Percentiles rank a stretch among this genome's conserved stretches.
Conservation (phyloP, 345 rosid species). For the Geranium rotundifolium region DNA sequence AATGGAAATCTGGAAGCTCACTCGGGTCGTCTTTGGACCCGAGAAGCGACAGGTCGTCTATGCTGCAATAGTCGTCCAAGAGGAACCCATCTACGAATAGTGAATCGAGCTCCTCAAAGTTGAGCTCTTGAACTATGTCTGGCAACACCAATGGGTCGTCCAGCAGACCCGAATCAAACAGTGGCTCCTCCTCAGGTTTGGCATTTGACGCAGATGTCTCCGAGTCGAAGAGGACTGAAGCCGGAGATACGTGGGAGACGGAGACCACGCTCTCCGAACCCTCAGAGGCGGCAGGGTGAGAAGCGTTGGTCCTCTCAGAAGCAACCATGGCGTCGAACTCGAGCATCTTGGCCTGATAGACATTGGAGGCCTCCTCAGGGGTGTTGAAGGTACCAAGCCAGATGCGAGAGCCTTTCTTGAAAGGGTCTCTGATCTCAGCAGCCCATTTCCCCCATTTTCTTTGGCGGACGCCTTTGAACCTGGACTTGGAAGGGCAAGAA, state of each 20-base stretch:
- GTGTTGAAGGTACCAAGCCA: constrained; percentile 82
- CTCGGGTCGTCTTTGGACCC: constrained; percentile 41
- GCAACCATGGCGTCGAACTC: constrained; percentile 37
- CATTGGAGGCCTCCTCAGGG: constrained; percentile 68
- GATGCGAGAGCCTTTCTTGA: constrained; percentile 27
- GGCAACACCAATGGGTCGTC: constrained; percentile 25
- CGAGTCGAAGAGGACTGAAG: constrained; percentile 36
- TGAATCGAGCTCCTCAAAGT: constrained; percentile 34
- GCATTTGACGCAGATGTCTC: constrained; percentile 34
- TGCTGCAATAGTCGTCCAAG: constrained; percentile 38
- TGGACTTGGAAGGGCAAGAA: constrained; percentile 2
- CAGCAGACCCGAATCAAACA: constrained; percentile 36
- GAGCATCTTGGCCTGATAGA: constrained; percentile 48
- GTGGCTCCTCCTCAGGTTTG: constrained; percentile 23
- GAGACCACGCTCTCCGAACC: constrained; percentile 37
- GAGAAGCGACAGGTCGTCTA: constrained; percentile 39
- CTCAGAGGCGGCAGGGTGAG: constrained; percentile 18
- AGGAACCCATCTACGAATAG: constrained; percentile 28
- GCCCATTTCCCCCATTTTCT: constrained; percentile 91
- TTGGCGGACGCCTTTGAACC: constrained; percentile 51
- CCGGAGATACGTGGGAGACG: constrained; percentile 45
- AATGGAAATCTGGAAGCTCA: constrained; percentile 68
- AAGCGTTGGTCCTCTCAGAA: constrained; percentile 20
- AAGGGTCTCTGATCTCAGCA: constrained; percentile 74
- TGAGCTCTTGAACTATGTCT: constrained; percentile 22